Base-by-base conservation (phyloP, 1,139 yeast species). In the Insectozyma bohioensis region DNA sequence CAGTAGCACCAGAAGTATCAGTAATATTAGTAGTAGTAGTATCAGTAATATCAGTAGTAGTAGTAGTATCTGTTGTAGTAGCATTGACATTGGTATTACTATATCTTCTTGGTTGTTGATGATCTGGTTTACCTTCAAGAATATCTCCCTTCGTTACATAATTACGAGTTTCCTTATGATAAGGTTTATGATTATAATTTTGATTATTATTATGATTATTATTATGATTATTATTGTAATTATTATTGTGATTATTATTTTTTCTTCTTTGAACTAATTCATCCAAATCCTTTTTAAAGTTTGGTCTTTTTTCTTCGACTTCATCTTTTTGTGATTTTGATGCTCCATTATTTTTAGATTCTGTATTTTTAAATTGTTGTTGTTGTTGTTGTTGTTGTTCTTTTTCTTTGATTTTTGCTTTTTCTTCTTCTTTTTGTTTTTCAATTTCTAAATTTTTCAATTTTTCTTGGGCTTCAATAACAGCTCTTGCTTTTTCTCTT, bases 201-300 rank as follows among this genome's bases (percentile, higher is more conserved):
- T n/a, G n/a, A n/a, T n/a, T n/a, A n/a, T n/a, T n/a, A n/a, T n/a
- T n/a, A n/a, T 12, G 9, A 12, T 12, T 13, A 22, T 20, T 20
- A n/a, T 9, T 10, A 20, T 9, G 5, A 20, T 20, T 20, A 9
- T 4, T n/a, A 11, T 27, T 16, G 5, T 16, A 25, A 5, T 27
- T 13, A n/a, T 20, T 4, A 5, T n/a, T 18, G 15, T 29, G 22
- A 19, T 26, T 17, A 15, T 20, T 32, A 11, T n/a, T 17, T 17
- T 36, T 30, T 28, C 34, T 33, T 30, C 33, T 40, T 27, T 40
- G 41, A 8, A 52, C 58, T 29, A 62, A 46, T 32, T 61, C 65
- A 33, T 47, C 52, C 34, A 61, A 51, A 32, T 58, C 58, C 41
- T 60, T 54, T 34, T 58, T 61, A 46, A 62, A 62, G 36, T 62